phyloP scores from a whole-genome alignment of 169 alveolate species.

The Cryptosporidium ubiquitum region DNA sequence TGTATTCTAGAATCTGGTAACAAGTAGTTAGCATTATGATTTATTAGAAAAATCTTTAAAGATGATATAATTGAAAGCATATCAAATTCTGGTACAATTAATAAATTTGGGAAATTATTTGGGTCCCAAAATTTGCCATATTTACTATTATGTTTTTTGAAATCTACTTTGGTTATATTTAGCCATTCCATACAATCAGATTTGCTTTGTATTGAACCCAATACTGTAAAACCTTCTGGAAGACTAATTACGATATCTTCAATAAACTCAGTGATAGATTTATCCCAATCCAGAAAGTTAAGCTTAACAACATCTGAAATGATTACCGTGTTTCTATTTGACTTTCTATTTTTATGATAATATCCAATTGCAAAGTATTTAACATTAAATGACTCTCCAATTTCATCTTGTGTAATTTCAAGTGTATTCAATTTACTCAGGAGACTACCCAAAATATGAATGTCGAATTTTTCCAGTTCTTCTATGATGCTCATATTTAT shows the following conservation, averaged over 20 bases:
- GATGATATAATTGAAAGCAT: constrained; percentile 8
- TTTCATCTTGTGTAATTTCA: constrained; percentile 22
- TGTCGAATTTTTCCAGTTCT: constrained; percentile 25
- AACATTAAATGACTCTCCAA: constrained; percentile 41
- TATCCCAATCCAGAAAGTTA: constrained; percentile 20
- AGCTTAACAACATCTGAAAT: constrained; percentile 52
- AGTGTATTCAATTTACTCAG: neutral
- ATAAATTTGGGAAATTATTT: neutral
- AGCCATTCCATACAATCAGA: constrained; percentile 26
- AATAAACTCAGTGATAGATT: constrained; percentile 29
- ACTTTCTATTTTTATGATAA: neutral
- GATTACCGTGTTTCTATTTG: neutral
- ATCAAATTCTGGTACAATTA: constrained; percentile 25
- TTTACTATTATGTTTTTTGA: constrained; percentile 5
- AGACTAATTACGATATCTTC: constrained; percentile 32
- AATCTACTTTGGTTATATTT: neutral
- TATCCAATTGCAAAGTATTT: constrained; percentile 55
- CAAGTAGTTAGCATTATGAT: constrained; percentile 10
- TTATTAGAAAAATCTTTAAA: constrained; percentile 5
- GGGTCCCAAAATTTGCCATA: constrained; percentile 18
- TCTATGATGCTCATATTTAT: constrained; percentile 9
- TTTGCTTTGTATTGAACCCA: constrained; percentile 32
- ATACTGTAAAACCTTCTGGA: constrained; percentile 44
- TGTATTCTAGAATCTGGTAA: constrained; percentile 31
- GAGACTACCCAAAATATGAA: neutral